Percentiles rank a stretch among this genome's conserved stretches.
Evolutionary conservation across 2,329 filamentous ascomycete genomes (phyloP).

Genomic region (Septoria petroselini): DNA sequence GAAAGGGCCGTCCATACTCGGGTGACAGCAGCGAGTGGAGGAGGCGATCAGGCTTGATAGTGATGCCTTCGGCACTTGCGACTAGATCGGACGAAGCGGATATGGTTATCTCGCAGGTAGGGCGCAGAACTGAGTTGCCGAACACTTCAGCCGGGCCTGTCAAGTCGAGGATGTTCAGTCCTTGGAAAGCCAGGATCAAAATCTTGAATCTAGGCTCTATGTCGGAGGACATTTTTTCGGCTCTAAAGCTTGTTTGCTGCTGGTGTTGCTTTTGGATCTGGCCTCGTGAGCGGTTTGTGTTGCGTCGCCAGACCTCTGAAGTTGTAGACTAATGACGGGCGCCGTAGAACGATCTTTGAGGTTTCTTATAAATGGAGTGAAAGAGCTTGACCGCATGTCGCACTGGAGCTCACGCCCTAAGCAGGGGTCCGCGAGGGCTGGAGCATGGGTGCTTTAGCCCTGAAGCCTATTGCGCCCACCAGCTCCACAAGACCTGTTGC

Average conservation of each 20-base stretch:
- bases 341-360: no score
- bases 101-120: constrained; percentile 4
- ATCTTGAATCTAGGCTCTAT: constrained; percentile 2
- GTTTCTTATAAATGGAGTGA: not conserved
- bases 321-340: no score
- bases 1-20: not conserved
- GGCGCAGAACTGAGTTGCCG: constrained; percentile 10
- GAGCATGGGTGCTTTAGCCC: constrained; percentile 6
- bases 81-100: constrained; percentile 11
- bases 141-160: constrained; percentile 22
- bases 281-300: no score
- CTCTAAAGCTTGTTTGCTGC: no score
- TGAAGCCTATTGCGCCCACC: constrained; percentile 1
- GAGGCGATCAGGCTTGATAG: constrained; percentile 5
- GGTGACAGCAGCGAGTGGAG: constrained; percentile 4
- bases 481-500: no score
- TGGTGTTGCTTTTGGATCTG: no score
- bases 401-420: not conserved
- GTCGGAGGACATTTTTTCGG: not conserved
- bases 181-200: constrained; percentile 16
- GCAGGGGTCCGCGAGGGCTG: constrained; percentile 2
- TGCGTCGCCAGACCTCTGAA: no score
- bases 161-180: constrained; percentile 21
- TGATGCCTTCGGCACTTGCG: constrained; percentile 16
- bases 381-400: no score